Evolutionary conservation across 2,329 filamentous ascomycete genomes (phyloP), one percentile per base, ranked within the genome.

Genomic region (Aspergillus pseudoglaucus): DNA sequence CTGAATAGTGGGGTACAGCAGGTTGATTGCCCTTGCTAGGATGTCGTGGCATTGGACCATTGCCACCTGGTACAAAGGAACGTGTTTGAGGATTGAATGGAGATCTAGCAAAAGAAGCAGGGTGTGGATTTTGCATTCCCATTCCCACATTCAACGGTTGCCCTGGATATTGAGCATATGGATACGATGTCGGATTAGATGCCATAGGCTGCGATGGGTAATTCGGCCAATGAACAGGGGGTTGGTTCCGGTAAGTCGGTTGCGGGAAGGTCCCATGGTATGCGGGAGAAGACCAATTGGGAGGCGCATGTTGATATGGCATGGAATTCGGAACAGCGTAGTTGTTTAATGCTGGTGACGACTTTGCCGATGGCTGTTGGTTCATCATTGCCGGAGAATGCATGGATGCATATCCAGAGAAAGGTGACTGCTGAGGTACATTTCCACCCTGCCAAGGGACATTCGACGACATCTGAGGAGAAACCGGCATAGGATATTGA

Each of bases 1-100:
- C 49, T 27, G 52, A 39, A 53, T 65, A 67, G 18, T 59, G 45
- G 50, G 56, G 58, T 53, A 60, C 57, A 46, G 46, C 51, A 53
- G 58, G 58, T 30, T 64, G 63, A 23, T 55, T 49, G 47, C 54
- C 58, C 49, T 67, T 65, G 42, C 58, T 63, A 25, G 64, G 60
- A 46, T 67, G 65, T 43, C 67, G 66, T 10, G 56, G 46, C 12
- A 60, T 53, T 32, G 64, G 51, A 27, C 60, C 57, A 39, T 80
- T 74, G 17, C 25, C 25, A 45, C 76, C 77, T 1, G 91, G 91
- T 20, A 95, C 81, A 67, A 97, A 96, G 0, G 90, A 87, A 62
- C 95, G 88, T 14, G 88, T 96, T 71, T 95, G 90, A 1, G 90
- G 91, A 63, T 96, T 96, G 73, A 97, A 96, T 10, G 86, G 82